A percentile compares a stretch with the other conserved stretches of the same genome.
phyloP scores from a whole-genome alignment of 2,329 filamentous ascomycete genomes.

The Penicillium sp. region DNA sequence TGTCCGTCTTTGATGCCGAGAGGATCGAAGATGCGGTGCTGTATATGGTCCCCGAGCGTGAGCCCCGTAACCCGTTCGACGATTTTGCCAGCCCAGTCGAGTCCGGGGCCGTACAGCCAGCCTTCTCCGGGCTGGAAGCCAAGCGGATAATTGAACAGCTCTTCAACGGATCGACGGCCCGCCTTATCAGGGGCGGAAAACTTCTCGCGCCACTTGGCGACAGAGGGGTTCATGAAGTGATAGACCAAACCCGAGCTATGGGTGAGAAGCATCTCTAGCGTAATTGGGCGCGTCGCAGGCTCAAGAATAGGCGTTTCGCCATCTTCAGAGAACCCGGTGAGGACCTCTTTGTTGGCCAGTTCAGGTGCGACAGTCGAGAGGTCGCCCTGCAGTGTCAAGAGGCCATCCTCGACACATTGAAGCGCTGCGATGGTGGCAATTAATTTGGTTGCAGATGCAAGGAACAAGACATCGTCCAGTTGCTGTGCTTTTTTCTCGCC shows the following conservation, averaged over 20 bases:
- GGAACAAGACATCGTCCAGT: constrained; percentile 25
- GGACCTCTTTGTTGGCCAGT: constrained; percentile 50
- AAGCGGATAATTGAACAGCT: constrained; percentile 49
- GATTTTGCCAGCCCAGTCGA: constrained; percentile 58
- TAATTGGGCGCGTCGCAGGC: constrained; percentile 44
- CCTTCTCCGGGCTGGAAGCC: constrained; percentile 53
- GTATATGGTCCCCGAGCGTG: constrained; percentile 48
- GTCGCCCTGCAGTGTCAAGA: constrained; percentile 51
- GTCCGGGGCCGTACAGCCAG: constrained; percentile 54
- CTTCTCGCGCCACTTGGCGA: constrained; percentile 40
- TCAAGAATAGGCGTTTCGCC: constrained; percentile 43
- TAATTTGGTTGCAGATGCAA: constrained; percentile 45
- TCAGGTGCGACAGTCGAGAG: constrained; percentile 51
- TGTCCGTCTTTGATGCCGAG: constrained; percentile 46
- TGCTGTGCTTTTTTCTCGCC: constrained; percentile 43
- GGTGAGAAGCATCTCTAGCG: constrained; percentile 54
- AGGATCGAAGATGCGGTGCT: constrained; percentile 48
- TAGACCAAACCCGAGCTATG: constrained; percentile 55
- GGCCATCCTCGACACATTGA: constrained; percentile 57
- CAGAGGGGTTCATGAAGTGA: constrained; percentile 42
- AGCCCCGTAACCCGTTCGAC: constrained; percentile 51
- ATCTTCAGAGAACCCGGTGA: constrained; percentile 50
- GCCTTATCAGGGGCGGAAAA: constrained; percentile 24
- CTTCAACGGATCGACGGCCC: constrained; percentile 40
- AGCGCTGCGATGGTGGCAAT: constrained; percentile 55